Percentiles rank a stretch among this genome's conserved stretches.
phyloP scores from a whole-genome alignment of 495 filamentous ascomycete species.

The Cenococcum geophilum region DNA sequence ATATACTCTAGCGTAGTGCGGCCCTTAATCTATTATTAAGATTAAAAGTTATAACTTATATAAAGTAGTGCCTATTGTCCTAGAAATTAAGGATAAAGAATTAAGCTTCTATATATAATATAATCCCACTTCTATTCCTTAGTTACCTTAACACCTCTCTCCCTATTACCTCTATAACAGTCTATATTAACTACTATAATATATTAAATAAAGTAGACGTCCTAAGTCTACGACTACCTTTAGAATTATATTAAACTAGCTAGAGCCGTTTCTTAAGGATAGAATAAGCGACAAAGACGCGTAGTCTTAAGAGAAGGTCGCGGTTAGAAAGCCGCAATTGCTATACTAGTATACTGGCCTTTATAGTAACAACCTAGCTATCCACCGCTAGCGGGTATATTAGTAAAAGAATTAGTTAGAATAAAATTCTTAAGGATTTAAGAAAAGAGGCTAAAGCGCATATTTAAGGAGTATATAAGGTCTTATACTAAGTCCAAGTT shows the following conservation, averaged over 20 bases:
- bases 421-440: neutral
- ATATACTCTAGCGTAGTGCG: too few relatives aligned
- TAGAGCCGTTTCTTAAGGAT: slow-evolving; percentile 19
- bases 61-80: too few relatives aligned
- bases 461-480: slow-evolving; percentile 6
- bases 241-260: slow-evolving; percentile 22
- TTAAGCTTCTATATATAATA: slow-evolving; percentile 55
- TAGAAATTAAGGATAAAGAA: neutral
- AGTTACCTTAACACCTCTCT: slow-evolving; percentile 54
- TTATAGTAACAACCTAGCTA: slow-evolving; percentile 31
- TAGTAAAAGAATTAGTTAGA: slow-evolving; percentile 19
- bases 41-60: too few relatives aligned
- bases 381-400: slow-evolving; percentile 18
- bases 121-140: slow-evolving; percentile 93
- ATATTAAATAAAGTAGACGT: slow-evolving; percentile 26
- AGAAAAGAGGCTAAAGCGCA: slow-evolving; percentile 9
- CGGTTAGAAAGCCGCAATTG: neutral
- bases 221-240: slow-evolving; percentile 26
- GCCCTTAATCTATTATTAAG: too few relatives aligned
- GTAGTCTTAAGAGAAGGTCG: slow-evolving; percentile 6
- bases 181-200: slow-evolving; percentile 51
- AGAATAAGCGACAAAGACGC: slow-evolving; percentile 7
- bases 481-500: slow-evolving; percentile 9
- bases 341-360: neutral
- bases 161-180: slow-evolving; percentile 58